Conservation (phyloP, 129 eudicot genomes). For the Chrysanthemum lavandulifolium region DNA sequence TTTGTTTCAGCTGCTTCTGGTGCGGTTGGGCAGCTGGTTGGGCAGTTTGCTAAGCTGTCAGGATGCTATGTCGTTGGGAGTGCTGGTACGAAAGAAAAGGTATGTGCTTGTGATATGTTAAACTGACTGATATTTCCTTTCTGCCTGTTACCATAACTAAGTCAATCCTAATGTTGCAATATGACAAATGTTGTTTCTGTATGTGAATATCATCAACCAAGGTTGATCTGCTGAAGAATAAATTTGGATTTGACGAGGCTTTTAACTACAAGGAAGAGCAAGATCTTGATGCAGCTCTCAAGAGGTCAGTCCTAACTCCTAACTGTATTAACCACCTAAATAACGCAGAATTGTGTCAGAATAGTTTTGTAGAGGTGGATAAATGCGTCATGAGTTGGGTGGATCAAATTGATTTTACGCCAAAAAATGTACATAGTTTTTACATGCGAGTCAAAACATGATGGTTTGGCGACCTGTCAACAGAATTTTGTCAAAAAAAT, state of each 20-base stretch:
- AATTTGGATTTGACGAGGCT: conserved; percentile 44
- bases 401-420: too few species aligned
- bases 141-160: too few species aligned
- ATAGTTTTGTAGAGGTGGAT: too few species aligned
- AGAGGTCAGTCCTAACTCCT: conserved; percentile 17
- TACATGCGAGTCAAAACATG: too few species aligned
- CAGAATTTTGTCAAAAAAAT: too few species aligned
- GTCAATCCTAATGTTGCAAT: too few species aligned
- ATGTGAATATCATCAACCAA: not conserved
- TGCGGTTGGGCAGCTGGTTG: conserved; percentile 54
- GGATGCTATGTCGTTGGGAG: conserved; percentile 59
- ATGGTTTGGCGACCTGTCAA: too few species aligned
- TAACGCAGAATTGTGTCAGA: too few species aligned
- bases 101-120: not conserved
- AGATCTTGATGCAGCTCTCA: conserved; percentile 33
- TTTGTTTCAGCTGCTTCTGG: conserved; percentile 46
- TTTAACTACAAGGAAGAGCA: conserved; percentile 45
- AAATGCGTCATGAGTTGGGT: too few species aligned
- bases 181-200: not conserved
- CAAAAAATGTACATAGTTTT: too few species aligned
- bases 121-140: too few species aligned
- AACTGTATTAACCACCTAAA: too few species aligned
- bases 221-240: conserved; percentile 41
- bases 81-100: conserved; percentile 36
- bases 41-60: conserved; percentile 45